Evolutionary conservation across 805 yeast species (phyloP), one percentile per base, ranked within the genome.

Genomic region (Torulaspora microellipsoides): DNA sequence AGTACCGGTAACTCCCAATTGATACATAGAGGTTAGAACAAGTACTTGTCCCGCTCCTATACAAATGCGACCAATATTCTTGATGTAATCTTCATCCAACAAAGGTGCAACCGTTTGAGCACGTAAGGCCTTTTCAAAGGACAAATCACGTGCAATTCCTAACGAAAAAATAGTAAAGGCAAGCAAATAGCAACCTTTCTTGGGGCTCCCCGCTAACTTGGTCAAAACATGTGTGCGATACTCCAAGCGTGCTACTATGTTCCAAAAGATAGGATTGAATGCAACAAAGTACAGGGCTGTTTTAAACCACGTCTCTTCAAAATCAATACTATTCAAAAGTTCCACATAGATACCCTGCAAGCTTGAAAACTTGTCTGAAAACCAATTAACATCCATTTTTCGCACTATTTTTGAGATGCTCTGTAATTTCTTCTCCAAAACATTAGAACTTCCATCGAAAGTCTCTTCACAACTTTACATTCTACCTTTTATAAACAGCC

Each of bases 231-330:
- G 84, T 12, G 86, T 80, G 47, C 78, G 78, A 72, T 87, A 87
- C 62, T 93, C 98, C 53, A 77, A 57, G 55, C 98, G 76, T 5
- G 99, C 99, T 15, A 78, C 95, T 45, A 84, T 75, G 64, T 93
- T 93, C 99, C 99, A 93, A 62, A 90, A 91, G 27, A 85, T 77
- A 13, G 99, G 99, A 64, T 93, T 93, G 77, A 93, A 90, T 12
- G 82, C 80, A 54, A 93, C 85, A 27, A 85, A 77, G 8, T 72
- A 75, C 25, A 86, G 61, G 4, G 91, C 78, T 46, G 69, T 73
- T 63, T 46, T 44, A 13, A 60, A 52, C 38, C 49, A 42, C 13
- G 32, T 44, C 15, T 60, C 59, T 7, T 50, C 34, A 10, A 55
- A 52, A 35, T 61, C 48, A 11, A 58, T 45, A 23, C 44, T 17